These are phyloP conservation scores for Cyberlindnera xishuangbannaensis DNA, from an alignment of 805 yeast species.

Conservation along the genomic window DNA sequence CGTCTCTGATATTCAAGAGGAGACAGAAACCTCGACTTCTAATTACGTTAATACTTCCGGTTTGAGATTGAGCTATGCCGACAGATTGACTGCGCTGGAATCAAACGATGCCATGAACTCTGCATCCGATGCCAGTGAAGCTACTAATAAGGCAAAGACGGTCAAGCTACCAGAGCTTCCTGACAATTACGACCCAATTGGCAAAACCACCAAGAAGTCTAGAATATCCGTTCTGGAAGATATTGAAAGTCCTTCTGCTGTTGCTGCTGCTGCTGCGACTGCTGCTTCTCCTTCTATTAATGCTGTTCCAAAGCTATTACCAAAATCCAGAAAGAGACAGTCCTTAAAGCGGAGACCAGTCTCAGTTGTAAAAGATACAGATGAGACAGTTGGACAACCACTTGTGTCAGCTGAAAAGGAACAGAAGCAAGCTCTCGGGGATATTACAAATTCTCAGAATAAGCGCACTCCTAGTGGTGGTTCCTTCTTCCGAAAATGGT, in stretches of 20 bases:
- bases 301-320: slow-evolving; percentile 6
- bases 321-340: slow-evolving; percentile 11
- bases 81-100: slow-evolving; percentile 28
- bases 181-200: slow-evolving; percentile 10
- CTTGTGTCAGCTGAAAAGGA: slow-evolving; percentile 1
- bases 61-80: slow-evolving; percentile 34
- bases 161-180: slow-evolving; percentile 23
- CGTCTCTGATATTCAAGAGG: slow-evolving; percentile 9
- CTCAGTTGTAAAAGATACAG: too few relatives aligned
- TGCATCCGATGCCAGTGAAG: slow-evolving; percentile 5
- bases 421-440: slow-evolving; percentile 13
- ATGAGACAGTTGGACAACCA: slow-evolving; percentile 10
- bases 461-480: slow-evolving; percentile 20
- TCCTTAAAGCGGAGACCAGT: slow-evolving; percentile 1
- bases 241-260: too few relatives aligned
- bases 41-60: slow-evolving; percentile 14
- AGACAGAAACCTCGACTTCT: slow-evolving; percentile 4
- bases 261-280: too few relatives aligned
- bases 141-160: slow-evolving; percentile 8
- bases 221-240: slow-evolving; percentile 8
- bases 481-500: slow-evolving; percentile 26
- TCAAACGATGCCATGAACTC: not conserved
- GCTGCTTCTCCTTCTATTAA: not conserved
- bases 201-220: slow-evolving; percentile 11
- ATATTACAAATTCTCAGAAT: slow-evolving; percentile 17